Conservation (phyloP, 169 alveolate genomes). For the Cyclospora cayetanensis region DNA sequence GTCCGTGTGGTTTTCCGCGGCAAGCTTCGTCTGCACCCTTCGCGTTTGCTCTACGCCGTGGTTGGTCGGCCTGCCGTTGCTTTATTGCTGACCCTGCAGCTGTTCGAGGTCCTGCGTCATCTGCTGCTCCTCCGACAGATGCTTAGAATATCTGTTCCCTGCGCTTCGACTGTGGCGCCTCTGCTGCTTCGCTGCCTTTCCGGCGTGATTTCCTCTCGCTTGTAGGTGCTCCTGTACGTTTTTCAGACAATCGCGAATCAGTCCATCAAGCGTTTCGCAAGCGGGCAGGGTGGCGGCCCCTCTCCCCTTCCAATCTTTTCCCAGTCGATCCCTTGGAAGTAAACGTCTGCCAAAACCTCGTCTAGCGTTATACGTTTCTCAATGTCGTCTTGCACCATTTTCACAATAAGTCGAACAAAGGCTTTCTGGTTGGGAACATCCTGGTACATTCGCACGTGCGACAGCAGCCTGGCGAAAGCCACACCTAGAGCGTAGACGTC, state of each 20-base stretch:
- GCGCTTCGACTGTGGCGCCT: not conserved
- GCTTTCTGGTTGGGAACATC: not conserved
- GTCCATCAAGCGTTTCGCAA: conserved; percentile 9
- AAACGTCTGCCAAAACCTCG: not conserved
- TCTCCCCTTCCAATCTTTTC: not conserved
- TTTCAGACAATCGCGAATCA: not conserved
- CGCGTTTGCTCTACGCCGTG: too few species aligned
- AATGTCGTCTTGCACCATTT: not conserved
- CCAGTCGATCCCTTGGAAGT: conserved; percentile 50
- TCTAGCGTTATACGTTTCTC: not conserved
- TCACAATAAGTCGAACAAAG: not conserved
- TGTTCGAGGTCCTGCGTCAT: not conserved
- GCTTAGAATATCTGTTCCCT: not conserved
- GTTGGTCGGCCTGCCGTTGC: too few species aligned
- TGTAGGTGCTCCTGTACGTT: not conserved
- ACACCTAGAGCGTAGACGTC: conserved; percentile 60
- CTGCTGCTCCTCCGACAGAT: not conserved
- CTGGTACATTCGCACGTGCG: not conserved
- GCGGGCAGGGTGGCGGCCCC: conserved; percentile 25
- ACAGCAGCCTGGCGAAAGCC: not conserved
- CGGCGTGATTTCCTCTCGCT: not conserved
- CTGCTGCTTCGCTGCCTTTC: conserved; percentile 14
- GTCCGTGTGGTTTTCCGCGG: too few species aligned
- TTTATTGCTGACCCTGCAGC: not conserved
- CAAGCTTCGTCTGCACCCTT: too few species aligned